phyloP scores from a whole-genome alignment of 1,284 basidiomycete species.

The Marasmius sp. region DNA sequence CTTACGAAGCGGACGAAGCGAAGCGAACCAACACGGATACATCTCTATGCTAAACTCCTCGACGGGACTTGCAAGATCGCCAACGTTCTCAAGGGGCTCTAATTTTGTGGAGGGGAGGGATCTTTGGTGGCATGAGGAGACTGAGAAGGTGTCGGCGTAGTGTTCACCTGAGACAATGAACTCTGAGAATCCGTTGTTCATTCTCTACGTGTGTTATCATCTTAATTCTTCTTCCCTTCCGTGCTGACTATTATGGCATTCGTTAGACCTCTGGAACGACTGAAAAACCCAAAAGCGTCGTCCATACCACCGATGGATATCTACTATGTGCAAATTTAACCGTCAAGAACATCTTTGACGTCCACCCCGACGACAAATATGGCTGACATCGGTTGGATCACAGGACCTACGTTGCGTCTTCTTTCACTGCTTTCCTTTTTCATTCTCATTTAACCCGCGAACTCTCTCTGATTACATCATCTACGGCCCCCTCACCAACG shows the following conservation, averaged over 20 bases:
- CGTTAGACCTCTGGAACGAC: conserved; percentile 95
- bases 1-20: conserved; percentile 98
- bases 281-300: conserved; percentile 96
- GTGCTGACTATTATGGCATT: conserved; percentile 2
- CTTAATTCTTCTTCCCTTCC: neutral
- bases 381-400: conserved; percentile 99
- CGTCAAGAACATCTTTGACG: conserved; percentile 95
- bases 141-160: conserved; percentile 82
- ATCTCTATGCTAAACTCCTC: conserved; percentile 85
- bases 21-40: conserved; percentile 79
- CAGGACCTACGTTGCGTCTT: conserved; percentile 86
- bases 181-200: conserved; percentile 95
- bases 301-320: conserved; percentile 94
- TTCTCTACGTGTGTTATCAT: conserved; percentile 86
- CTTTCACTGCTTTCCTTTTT: neutral
- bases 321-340: conserved; percentile 87
- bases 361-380: conserved; percentile 93
- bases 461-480: conserved; percentile 80
- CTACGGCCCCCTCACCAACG: conserved; percentile 92
- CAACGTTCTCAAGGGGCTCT: conserved; percentile 85
- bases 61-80: conserved; percentile 89
- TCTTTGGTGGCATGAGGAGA: conserved; percentile 96
- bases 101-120: conserved; percentile 87
- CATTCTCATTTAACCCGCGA: conserved; percentile 2
- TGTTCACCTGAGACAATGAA: conserved; percentile 88